These are phyloP conservation scores for Pterocarpus santalinus DNA, from an alignment of 306 rosid species.

Conservation along the genomic window DNA sequence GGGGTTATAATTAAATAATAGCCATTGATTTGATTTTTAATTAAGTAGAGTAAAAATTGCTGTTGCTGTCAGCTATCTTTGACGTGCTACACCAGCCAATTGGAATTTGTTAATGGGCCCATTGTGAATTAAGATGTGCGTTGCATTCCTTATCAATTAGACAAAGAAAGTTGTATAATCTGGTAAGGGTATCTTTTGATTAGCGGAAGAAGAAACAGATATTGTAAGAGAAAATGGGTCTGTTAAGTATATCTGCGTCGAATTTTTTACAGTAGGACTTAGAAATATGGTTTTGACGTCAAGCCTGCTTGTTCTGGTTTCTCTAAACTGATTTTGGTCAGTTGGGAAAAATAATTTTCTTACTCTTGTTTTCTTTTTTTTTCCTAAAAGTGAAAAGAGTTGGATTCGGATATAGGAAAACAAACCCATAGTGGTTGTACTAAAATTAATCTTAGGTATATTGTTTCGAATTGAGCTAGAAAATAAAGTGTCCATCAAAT, in stretches of 20 bases:
- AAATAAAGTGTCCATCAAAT: not conserved
- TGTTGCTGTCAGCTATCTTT: conserved; percentile 16
- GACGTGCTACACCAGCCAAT: conserved; percentile 46
- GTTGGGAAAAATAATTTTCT: too few relatives aligned
- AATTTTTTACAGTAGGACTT: not conserved
- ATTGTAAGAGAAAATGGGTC: conserved; percentile 5
- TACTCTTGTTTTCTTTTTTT: not conserved
- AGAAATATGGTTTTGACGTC: not conserved
- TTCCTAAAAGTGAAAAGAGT: not conserved
- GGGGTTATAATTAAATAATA: conserved; percentile 26
- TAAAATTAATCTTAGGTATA: not conserved
- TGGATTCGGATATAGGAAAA: not conserved
- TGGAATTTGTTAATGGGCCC: conserved; percentile 46
- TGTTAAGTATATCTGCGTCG: not conserved
- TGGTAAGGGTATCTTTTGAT: conserved; percentile 8
- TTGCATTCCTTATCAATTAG: conserved; percentile 29
- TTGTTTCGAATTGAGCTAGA: not conserved
- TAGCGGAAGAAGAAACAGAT: conserved; percentile 1
- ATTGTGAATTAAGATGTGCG: conserved; percentile 28
- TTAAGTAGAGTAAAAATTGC: conserved; percentile 28
- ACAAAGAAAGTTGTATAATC: conserved; percentile 32
- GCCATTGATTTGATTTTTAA: conserved; percentile 25
- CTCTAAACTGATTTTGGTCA: not conserved
- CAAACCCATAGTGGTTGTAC: not conserved
- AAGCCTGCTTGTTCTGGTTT: not conserved